These are phyloP conservation scores for Cajanus cajan DNA, from an alignment of 306 rosid genomes.

Conservation along the genomic window DNA sequence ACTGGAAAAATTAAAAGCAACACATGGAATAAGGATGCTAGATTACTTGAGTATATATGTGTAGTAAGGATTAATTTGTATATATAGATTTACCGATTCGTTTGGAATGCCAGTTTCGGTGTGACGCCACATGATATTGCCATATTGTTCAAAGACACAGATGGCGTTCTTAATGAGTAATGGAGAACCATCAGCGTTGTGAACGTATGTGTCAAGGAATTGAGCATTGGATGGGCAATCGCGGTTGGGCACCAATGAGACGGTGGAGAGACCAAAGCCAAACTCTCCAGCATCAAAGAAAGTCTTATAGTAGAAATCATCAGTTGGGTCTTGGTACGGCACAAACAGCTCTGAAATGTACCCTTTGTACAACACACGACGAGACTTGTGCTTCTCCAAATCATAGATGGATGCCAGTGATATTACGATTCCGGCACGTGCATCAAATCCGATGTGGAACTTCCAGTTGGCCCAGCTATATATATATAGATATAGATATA, in stretches of 20 bases:
- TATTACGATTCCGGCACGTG: slow-evolving; percentile 32
- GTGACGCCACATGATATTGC: slow-evolving; percentile 45
- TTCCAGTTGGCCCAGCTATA: slow-evolving; percentile 44
- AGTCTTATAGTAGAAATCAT: slow-evolving; percentile 39
- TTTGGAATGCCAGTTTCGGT: slow-evolving; percentile 33
- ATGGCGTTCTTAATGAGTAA: slow-evolving; percentile 5
- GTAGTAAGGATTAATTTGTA: too few relatives aligned
- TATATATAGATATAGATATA: too few relatives aligned
- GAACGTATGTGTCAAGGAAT: slow-evolving; percentile 17
- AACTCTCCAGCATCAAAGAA: slow-evolving; percentile 47
- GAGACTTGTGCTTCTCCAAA: slow-evolving; percentile 35
- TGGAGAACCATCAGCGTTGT: slow-evolving; percentile 10
- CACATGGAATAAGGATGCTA: background rate
- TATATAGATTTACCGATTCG: background rate
- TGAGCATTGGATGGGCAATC: slow-evolving; percentile 42
- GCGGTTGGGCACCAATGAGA: slow-evolving; percentile 20
- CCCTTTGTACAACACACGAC: slow-evolving; percentile 42
- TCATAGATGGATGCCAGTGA: slow-evolving; percentile 44
- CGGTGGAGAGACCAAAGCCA: slow-evolving; percentile 39
- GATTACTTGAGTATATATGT: background rate
- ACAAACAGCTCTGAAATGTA: slow-evolving; percentile 40
- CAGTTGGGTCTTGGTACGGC: slow-evolving; percentile 47
- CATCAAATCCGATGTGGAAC: slow-evolving; percentile 44
- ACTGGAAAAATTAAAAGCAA: background rate
- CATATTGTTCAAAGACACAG: slow-evolving; percentile 41